phyloP scores from a whole-genome alignment of 345 rosid genomes.

The Pseudoturritis turrita region DNA sequence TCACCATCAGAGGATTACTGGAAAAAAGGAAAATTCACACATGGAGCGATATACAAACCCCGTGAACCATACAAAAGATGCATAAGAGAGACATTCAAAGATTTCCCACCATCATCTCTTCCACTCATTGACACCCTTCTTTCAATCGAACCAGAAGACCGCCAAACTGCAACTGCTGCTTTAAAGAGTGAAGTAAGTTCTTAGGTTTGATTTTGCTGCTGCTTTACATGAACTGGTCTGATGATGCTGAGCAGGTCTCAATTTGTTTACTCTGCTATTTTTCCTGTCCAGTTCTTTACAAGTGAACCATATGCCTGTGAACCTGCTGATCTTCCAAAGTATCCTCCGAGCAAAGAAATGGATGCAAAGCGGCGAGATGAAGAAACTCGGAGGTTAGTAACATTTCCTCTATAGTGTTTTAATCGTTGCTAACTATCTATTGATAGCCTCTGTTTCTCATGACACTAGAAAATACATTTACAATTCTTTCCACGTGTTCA shows the following conservation, averaged over 20 bases:
- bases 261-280: background rate
- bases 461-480: background rate
- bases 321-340: constrained; percentile 87
- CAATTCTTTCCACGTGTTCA: background rate
- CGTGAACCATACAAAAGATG: constrained; percentile 88
- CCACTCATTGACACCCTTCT: constrained; percentile 87
- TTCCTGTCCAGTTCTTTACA: constrained; percentile 60
- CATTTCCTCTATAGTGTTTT: background rate
- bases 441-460: background rate
- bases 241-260: constrained; percentile 1
- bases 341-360: constrained; percentile 94
- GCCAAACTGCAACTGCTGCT: constrained; percentile 82
- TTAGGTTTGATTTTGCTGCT: constrained; percentile 2
- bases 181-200: constrained; percentile 70
- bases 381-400: constrained; percentile 73
- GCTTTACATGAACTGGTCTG: background rate
- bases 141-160: constrained; percentile 89
- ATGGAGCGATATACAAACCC: constrained; percentile 92
- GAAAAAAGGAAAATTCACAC: constrained; percentile 91
- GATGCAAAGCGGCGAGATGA: constrained; percentile 93
- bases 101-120: constrained; percentile 72
- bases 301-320: constrained; percentile 86
- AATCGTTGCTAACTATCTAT: background rate
- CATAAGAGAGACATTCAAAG: constrained; percentile 79
- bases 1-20: constrained; percentile 97